These are phyloP conservation scores for Macrophomina tecta DNA, from an alignment of 2,329 filamentous ascomycete species.

Conservation along the genomic window DNA sequence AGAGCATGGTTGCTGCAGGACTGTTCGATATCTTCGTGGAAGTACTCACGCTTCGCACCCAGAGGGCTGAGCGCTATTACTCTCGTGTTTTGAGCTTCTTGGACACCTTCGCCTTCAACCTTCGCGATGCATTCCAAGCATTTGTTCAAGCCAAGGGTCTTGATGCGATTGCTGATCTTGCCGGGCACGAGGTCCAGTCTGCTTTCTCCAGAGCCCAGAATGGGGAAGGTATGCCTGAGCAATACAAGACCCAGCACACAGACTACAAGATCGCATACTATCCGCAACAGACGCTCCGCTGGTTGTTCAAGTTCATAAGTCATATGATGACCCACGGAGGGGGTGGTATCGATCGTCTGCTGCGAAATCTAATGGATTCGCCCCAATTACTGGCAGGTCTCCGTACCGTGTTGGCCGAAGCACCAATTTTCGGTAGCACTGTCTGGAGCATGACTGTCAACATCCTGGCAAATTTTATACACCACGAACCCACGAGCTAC, in stretches of 20 bases:
- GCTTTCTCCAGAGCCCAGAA: conserved; percentile 70
- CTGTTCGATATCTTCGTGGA: conserved; percentile 90
- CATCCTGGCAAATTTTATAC: conserved; percentile 94
- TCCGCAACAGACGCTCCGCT: conserved; percentile 90
- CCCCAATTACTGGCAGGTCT: conserved; percentile 81
- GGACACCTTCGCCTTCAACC: conserved; percentile 84
- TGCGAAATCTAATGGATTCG: conserved; percentile 94
- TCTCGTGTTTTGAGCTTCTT: conserved; percentile 85
- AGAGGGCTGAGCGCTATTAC: conserved; percentile 81
- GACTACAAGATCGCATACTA: conserved; percentile 95
- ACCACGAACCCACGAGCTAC: conserved; percentile 98
- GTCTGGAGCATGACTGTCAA: conserved; percentile 96
- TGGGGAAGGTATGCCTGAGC: conserved; percentile 73
- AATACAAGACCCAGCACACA: conserved; percentile 79
- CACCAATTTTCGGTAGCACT: conserved; percentile 81
- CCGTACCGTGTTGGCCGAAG: conserved; percentile 80
- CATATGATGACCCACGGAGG: conserved; percentile 87
- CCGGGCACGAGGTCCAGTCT: conserved; percentile 76
- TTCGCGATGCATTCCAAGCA: conserved; percentile 82
- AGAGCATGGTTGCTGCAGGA: conserved; percentile 86
- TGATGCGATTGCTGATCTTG: conserved; percentile 86
- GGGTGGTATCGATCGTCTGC: conserved; percentile 84
- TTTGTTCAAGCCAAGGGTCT: conserved; percentile 84
- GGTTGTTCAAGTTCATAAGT: conserved; percentile 93
- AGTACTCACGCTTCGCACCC: conserved; percentile 81